A percentile compares a stretch with the other conserved stretches of the same genome.
Conservation (phyloP, 2,329 filamentous ascomycete genomes). For the Venturia oleaginea region DNA sequence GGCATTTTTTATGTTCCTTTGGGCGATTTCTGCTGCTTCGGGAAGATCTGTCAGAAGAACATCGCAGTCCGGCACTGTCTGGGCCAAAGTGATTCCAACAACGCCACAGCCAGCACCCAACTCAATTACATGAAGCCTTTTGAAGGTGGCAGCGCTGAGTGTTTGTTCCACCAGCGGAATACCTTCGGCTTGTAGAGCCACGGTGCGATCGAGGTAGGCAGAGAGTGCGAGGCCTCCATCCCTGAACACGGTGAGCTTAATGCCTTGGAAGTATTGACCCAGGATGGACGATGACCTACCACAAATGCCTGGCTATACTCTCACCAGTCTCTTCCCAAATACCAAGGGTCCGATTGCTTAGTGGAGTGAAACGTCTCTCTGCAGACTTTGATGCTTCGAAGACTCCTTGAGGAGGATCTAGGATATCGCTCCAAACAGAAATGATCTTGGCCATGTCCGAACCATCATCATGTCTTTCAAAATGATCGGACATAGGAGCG, state of each 20-base stretch:
- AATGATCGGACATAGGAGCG: slow-evolving; percentile 22
- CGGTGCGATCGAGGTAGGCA: slow-evolving; percentile 40
- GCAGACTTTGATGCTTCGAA: slow-evolving; percentile 43
- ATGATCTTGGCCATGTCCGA: slow-evolving; percentile 37
- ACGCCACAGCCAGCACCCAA: slow-evolving; percentile 61
- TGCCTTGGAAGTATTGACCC: background rate
- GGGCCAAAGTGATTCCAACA: slow-evolving; percentile 55
- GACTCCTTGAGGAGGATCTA: slow-evolving; percentile 29
- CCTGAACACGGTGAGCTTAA: slow-evolving; percentile 28
- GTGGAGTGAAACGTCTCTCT: slow-evolving; percentile 44
- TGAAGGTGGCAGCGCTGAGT: slow-evolving; percentile 30
- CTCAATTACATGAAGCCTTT: slow-evolving; percentile 47
- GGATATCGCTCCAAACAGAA: slow-evolving; percentile 47
- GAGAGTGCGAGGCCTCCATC: slow-evolving; percentile 52
- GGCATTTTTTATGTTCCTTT: slow-evolving; percentile 43
- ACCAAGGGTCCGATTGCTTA: slow-evolving; percentile 31
- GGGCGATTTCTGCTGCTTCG: slow-evolving; percentile 53
- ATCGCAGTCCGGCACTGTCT: slow-evolving; percentile 41
- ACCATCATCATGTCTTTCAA: slow-evolving; percentile 20
- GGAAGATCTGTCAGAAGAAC: slow-evolving; percentile 57
- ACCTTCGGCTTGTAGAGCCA: slow-evolving; percentile 22
- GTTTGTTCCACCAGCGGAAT: slow-evolving; percentile 29
- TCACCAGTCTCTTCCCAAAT: slow-evolving; percentile 65
- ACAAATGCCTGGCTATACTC: slow-evolving; percentile 63
- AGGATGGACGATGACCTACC: slow-evolving; percentile 36